These are phyloP conservation scores for Lipomyces orientalis DNA, from an alignment of 805 yeast species.

Conservation along the genomic window DNA sequence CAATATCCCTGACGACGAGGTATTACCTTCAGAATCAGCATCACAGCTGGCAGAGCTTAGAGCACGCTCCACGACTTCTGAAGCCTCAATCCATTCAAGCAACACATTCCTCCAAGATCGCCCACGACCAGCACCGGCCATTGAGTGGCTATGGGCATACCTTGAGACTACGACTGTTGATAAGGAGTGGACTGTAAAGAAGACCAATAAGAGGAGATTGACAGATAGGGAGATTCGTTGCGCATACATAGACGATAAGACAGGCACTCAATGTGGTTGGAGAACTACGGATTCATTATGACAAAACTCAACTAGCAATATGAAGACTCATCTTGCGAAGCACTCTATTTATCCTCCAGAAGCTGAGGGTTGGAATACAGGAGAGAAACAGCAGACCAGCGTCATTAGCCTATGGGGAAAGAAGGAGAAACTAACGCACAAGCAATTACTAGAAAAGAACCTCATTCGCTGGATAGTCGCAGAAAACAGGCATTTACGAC, in stretches of 20 bases:
- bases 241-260: background rate
- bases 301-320: background rate
- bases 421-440: conserved; percentile 3
- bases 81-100: background rate
- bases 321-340: too few species aligned
- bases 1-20: too few species aligned
- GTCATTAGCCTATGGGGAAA: conserved; percentile 2
- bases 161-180: conserved; percentile 2
- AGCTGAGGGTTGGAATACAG: background rate
- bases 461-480: conserved; percentile 6
- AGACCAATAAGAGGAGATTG: conserved; percentile 5
- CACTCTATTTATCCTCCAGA: background rate
- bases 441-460: conserved; percentile 1
- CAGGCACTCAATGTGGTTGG: background rate
- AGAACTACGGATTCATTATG: background rate
- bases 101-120: background rate
- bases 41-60: background rate
- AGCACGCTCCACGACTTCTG: background rate
- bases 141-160: conserved; percentile 7
- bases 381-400: conserved; percentile 4
- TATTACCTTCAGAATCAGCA: background rate
- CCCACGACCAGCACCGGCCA: conserved; percentile 5
- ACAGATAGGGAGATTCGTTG: conserved; percentile 2
- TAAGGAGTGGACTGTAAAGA: conserved; percentile 5
- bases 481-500: background rate